Evolutionary conservation across 495 filamentous ascomycete species (phyloP), one percentile per base, ranked within the genome.

Genomic region (Poronia punctata): DNA sequence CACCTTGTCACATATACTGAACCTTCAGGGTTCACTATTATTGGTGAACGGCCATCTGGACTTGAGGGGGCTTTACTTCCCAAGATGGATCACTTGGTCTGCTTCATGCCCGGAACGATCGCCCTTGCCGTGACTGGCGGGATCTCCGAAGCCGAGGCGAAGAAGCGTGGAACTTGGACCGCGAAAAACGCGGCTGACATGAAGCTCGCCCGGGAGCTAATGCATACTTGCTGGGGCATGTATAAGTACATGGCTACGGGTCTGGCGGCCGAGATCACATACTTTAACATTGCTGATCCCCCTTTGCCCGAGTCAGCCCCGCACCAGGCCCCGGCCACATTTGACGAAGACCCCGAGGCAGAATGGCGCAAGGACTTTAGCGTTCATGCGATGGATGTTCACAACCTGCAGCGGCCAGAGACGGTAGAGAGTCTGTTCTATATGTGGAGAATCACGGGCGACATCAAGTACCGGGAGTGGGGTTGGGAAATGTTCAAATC

Each of bases 41-140:
- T 97, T 19, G 90, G 77, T 23, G 92, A 99, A 59, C 79, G 86
- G 14, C 90, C 86, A 0, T 62, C 65, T 20, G 93, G 93, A 9
- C 67, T 99, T 9, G 56, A 73, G 16, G 64, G 69, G 2, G 33
- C 57, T 0, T 53, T 95, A 5, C 75, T 71, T 0, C 85, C 90
- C 14, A 97, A 97, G 64, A 97, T 99, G 93, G 92, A 97, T 54
- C 92, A 99, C 59, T 71, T 97, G 6, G 89, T 89, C 26, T 99
- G 92, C 68, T 99, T 97, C 70, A 84, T 96, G 75, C 89, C 92
- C 0, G 93, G 92, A 22, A 95, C 89, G 10, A 90, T 97, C 50
- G 92, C 90, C 0, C 77, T 97, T 1, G 88, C 79, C 7, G 86
- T 78, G 3, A 99, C 92, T 0, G 84, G 80, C 15, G 92, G 92